Evolutionary conservation across 192 early-diverging fungal species (phyloP).

Genomic region (Entrophospora sp.): DNA sequence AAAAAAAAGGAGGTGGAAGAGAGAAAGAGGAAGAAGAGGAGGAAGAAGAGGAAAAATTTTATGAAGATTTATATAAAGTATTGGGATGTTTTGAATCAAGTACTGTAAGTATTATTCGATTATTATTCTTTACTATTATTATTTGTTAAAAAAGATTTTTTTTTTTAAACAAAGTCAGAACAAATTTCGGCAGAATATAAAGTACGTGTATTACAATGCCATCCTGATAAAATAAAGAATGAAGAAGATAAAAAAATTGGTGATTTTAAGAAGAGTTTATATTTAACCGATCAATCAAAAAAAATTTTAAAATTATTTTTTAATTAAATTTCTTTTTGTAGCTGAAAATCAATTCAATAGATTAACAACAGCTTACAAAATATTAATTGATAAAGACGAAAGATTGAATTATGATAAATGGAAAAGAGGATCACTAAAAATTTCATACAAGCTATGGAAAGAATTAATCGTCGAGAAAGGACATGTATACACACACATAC

Average conservation of each 20-base stretch:
- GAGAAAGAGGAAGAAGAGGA: no score
- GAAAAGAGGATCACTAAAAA: not conserved
- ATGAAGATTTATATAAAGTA: conserved; percentile 2
- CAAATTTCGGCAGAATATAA: conserved; percentile 15
- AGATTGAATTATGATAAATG: conserved; percentile 2
- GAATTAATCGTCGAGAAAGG: not conserved
- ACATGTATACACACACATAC: not conserved
- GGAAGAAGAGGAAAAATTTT: conserved; percentile 2
- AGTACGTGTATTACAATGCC: conserved; percentile 5
- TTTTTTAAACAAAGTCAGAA: not conserved
- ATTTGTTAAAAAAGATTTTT: no score
- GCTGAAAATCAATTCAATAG: not conserved
- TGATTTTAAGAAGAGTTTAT: not conserved
- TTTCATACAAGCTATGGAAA: conserved; percentile 8
- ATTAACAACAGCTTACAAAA: conserved; percentile 3
- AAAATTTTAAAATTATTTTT: no score
- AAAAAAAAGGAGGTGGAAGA: no score
- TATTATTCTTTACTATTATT: not conserved
- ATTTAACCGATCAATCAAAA: no score
- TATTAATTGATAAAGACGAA: not conserved
- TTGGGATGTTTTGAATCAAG: not conserved
- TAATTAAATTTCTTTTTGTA: not conserved
- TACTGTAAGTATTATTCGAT: not conserved
- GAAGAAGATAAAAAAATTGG: not conserved
- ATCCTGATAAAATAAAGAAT: conserved; percentile 5